Evolutionary conservation across 495 filamentous ascomycete genomes (phyloP).

Genomic region (Talaromyces trachyspermus): DNA sequence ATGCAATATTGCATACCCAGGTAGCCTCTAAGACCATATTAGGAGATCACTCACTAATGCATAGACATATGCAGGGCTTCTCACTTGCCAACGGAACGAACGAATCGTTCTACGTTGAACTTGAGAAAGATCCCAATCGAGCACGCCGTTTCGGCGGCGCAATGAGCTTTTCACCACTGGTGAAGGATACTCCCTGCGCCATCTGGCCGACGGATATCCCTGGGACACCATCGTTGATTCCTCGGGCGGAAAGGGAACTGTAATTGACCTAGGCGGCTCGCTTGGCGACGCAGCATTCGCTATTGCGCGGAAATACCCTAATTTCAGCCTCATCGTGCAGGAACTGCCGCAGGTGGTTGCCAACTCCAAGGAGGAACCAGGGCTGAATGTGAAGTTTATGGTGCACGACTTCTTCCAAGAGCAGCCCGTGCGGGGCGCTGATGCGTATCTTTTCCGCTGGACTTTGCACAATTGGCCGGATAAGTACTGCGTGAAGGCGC

Average conservation of each 20-base stretch:
- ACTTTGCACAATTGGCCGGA: slow-evolving; percentile 54
- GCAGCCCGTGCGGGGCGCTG: slow-evolving; percentile 46
- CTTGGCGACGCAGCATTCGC: slow-evolving; percentile 43
- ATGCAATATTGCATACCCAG: neutral
- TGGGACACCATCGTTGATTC: slow-evolving; percentile 34
- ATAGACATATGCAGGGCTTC: too few relatives aligned
- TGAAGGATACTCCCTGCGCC: slow-evolving; percentile 41
- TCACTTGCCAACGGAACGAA: slow-evolving; percentile 39
- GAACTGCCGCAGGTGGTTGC: slow-evolving; percentile 41
- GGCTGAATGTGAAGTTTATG: slow-evolving; percentile 46
- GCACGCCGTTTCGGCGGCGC: slow-evolving; percentile 43
- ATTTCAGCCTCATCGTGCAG: slow-evolving; percentile 49
- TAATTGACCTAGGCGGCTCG: slow-evolving; percentile 47
- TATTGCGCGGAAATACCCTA: slow-evolving; percentile 35
- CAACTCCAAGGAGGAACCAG: slow-evolving; percentile 39
- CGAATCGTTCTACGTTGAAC: slow-evolving; percentile 27
- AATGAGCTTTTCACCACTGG: slow-evolving; percentile 44
- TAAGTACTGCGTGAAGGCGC: slow-evolving; percentile 47
- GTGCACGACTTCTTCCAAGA: slow-evolving; percentile 49
- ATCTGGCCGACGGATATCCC: slow-evolving; percentile 38
- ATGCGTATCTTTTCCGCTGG: slow-evolving; percentile 52
- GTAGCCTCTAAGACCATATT: neutral
- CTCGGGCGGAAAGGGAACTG: slow-evolving; percentile 24
- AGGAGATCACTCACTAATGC: too few relatives aligned
- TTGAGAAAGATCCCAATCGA: slow-evolving; percentile 35